Conservation (phyloP, 441 rosid genomes). For the Syzygium syzygioides region DNA sequence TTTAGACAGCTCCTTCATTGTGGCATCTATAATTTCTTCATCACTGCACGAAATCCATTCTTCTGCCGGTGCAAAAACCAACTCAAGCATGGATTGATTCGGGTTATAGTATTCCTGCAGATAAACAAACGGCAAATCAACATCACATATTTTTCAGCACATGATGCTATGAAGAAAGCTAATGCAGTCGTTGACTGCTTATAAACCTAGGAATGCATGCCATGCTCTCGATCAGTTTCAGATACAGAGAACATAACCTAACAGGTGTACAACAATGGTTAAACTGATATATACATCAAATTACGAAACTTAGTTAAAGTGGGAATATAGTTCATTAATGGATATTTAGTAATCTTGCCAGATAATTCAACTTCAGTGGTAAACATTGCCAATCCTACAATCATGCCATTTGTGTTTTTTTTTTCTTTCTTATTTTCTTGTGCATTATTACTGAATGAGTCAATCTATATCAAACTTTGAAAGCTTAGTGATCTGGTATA, state of each 20-base stretch:
- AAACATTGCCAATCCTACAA: background rate
- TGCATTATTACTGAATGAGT: background rate
- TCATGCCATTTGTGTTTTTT: background rate
- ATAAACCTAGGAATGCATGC: background rate
- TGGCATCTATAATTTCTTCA: conserved; percentile 80
- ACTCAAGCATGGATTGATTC: conserved; percentile 87
- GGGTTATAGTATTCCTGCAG: conserved; percentile 83
- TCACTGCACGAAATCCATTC: conserved; percentile 83
- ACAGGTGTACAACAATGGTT: background rate
- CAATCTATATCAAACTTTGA: background rate
- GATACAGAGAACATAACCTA: background rate
- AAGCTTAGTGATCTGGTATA: background rate
- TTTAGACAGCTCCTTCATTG: conserved; percentile 87
- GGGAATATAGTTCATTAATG: background rate
- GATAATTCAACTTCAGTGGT: background rate
- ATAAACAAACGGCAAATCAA: background rate
- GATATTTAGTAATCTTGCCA: background rate
- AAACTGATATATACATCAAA: background rate
- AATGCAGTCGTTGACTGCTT: background rate
- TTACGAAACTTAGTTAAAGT: too few species aligned
- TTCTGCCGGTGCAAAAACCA: conserved; percentile 94
- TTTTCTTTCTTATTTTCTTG: too few species aligned
- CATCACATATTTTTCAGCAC: background rate
- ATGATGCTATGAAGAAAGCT: background rate
- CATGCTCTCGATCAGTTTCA: background rate